These are phyloP conservation scores for Pneumocystis jirovecii DNA, from an alignment of 1,139 yeast genomes.

Conservation along the genomic window DNA sequence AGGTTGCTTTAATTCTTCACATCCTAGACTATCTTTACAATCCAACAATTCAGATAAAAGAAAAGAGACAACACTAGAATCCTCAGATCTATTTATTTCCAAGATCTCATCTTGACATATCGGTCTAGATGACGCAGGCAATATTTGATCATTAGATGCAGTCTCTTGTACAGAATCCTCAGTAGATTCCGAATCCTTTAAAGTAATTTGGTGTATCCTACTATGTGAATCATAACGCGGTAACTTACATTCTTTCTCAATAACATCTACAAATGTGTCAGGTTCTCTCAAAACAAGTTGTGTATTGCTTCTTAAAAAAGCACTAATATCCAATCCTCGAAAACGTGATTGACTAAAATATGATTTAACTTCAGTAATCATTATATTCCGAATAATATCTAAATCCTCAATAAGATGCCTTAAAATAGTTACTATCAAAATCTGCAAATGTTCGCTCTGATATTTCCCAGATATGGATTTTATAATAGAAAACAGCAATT, in stretches of 20 bases:
- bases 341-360: conserved; percentile 24
- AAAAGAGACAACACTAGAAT: conserved; percentile 45
- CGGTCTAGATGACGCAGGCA: neutral
- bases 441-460: conserved; percentile 22
- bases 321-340: conserved; percentile 31
- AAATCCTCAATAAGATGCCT: conserved; percentile 59
- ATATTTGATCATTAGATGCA: conserved; percentile 2
- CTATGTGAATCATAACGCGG: conserved; percentile 17
- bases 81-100: conserved; percentile 17
- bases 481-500: conserved; percentile 22
- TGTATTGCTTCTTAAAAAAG: conserved; percentile 41
- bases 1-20: conserved; percentile 16
- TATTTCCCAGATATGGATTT: conserved; percentile 19
- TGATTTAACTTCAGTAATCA: conserved; percentile 25
- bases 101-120: neutral
- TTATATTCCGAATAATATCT: conserved; percentile 34
- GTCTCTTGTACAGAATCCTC: conserved; percentile 8
- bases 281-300: conserved; percentile 48
- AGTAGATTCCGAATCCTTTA: conserved; percentile 18
- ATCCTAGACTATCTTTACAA: conserved; percentile 20
- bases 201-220: conserved; percentile 20
- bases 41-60: conserved; percentile 52
- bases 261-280: conserved; percentile 36
- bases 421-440: conserved; percentile 30
- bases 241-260: conserved; percentile 31